Evolutionary conservation across 73 alveolate species (phyloP), one percentile per base, ranked within the genome.

Genomic region (Effrenium voratum): DNA sequence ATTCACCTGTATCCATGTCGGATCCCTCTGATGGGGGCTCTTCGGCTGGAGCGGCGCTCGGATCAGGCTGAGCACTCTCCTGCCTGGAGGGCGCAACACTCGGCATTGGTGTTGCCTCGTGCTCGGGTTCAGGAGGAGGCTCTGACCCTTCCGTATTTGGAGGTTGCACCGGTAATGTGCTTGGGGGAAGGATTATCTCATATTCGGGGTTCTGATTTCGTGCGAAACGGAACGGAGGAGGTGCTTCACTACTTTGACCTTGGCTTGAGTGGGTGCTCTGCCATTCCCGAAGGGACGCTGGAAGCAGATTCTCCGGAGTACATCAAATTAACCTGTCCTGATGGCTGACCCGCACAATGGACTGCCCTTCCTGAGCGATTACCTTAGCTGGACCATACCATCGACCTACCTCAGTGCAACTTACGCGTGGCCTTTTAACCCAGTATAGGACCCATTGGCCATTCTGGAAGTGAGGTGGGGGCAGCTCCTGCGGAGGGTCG

Each of bases 381-480:
- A 44, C 87, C 24, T 24, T 40, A 13, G 87, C 87, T 22, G 87
- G 87, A 0, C 60, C 87, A 44, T 44, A 44, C 87, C 87, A 76
- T 3, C 87, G 87, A 6, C 87, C 87, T 22, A 13, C 22, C 43
- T 76, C 87, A 5, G 28, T 1, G 1, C 87, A 60, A n/a, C 10
- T 43, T 6, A 49, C 44, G 26, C 22, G 2, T 3, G 16, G 10
- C 5, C 63, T 36, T 0, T 41, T 36, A 19, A 2, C 22, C 87
- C 87, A 76, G 47, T 76, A 76, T 60, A 76, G 40, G 41, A 44
- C 87, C 3, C 4, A 22, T 41, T 76, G 87, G 0, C 63, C 63
- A 1, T 57, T 40, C 16, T 1, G 19, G 32, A 43, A 76, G 24
- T 57, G 87, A 1, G 16, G 4, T 4, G 1, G 0, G 87, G 87